Base-by-base conservation (phyloP, 2,329 filamentous ascomycete genomes). In the Metarhizium brunneum region DNA sequence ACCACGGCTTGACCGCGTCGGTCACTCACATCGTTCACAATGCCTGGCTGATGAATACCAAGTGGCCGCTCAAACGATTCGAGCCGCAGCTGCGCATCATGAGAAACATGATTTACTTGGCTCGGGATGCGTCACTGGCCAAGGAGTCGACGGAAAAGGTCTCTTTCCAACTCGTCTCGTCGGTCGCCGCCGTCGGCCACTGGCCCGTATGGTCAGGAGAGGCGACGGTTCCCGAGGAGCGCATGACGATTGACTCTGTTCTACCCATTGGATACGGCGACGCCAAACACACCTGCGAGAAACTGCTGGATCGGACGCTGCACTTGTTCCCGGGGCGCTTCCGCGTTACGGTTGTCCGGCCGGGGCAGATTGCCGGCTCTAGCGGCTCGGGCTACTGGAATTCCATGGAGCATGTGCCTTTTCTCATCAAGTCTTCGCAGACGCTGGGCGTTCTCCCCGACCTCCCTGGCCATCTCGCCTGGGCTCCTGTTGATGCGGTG, bases 381-480 rank as follows among this genome's bases (percentile, higher is more conserved):
- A 72, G 61, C 3, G 68, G 55, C 0, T 80, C 66, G 54, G 80
- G 79, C 0, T 76, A 75, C 60, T 84, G 80, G 81, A 83, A 83
- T 58, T 66, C 72, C 0, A 68, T 70, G 32, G 78, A 83, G 60
- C 76, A 82, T 57, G 65, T 82, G 13, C 61, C 68, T 0, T 78
- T 79, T 57, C 55, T 83, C 25, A 62, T 80, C 53, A 80, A 80
- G 62, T 77, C 74, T 0, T 71, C 74, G 0, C 76, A 81, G 58
- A 73, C 72, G 0, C 57, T 81, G 0, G 64, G 66, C 0, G 68
- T 63, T 0, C 59, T 77, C 8, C 77, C 78, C 0, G 66, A 73
- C 25, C 58, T 79, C 2, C 51, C 67, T 0, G 76, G 75, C 0
- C 48, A 56, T 2, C 54, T 79, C 1, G 71, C 59, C 6, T 81